Percentiles rank a stretch among this genome's conserved stretches.
These are phyloP conservation scores for Didymella exigua DNA, from an alignment of 2,329 filamentous ascomycete genomes.

Conservation along the genomic window DNA sequence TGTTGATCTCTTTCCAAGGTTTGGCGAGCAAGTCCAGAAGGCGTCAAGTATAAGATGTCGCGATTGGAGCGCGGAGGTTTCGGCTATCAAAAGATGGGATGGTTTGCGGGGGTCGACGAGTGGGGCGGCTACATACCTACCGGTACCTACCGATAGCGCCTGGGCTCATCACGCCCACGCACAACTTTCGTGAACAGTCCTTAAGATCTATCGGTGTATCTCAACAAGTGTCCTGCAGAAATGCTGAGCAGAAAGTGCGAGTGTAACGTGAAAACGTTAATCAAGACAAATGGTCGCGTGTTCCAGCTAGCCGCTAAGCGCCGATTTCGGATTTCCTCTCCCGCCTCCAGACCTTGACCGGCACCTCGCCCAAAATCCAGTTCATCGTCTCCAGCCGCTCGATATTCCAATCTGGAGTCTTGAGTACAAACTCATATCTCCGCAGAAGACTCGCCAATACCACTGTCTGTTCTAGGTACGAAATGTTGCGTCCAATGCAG, in stretches of 20 bases:
- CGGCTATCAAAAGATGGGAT: conserved; percentile 3
- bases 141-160: no score
- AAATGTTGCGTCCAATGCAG: conserved; percentile 42
- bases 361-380: conserved; percentile 46
- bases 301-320: conserved; percentile 14
- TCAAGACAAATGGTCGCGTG: background rate
- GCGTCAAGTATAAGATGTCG: background rate
- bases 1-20: background rate
- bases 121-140: no score
- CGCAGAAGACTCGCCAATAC: conserved; percentile 44
- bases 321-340: conserved; percentile 21
- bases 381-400: conserved; percentile 48
- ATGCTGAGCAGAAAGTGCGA: conserved; percentile 1
- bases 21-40: background rate
- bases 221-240: background rate
- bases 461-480: conserved; percentile 41
- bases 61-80: background rate
- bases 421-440: conserved; percentile 48
- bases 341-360: conserved; percentile 48
- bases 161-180: background rate
- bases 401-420: conserved; percentile 43
- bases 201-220: background rate
- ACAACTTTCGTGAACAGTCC: background rate
- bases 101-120: conserved; percentile 19
- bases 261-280: conserved; percentile 3